Evolutionary conservation across 306 rosid genomes (phyloP), one percentile per base, ranked within the genome.

Genomic region (Quercus wislizeni): DNA sequence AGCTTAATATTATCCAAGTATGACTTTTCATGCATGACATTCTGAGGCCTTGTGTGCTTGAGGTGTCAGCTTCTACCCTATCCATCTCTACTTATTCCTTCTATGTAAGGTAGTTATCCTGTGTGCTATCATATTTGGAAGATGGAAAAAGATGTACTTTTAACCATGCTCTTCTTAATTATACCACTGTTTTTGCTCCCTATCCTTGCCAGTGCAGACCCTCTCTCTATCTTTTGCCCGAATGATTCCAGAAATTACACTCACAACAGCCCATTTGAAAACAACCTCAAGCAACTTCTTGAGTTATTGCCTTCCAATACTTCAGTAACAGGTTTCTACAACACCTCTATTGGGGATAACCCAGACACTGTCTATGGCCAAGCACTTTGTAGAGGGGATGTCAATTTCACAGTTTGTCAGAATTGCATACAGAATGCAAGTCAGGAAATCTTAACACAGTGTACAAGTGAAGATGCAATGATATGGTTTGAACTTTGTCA

Each of bases 311-410:
- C 96, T 63, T 80, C 88, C 74, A 76, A 79, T 70, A 78, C 79
- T 46, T 85, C 88, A 35, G 46, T n/a, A 3, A 30, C 33, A 4
- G 88, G 90, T 38, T 88, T 76, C 84, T 83, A 80, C 31, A 54
- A 78, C 77, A 63, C 79, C 25, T 69, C 74, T 0, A 0, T 35
- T 1, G 88, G 86, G 69, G 69, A 84, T 4, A 54, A 56, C 6
- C 10, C 2, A 6, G 62, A 86, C 25, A 76, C 7, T 18, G 92
- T 89, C 55, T 83, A 83, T 19, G 93, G 90, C 56, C 90, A 80
- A 77, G 82, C 90, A 84, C 89, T 89, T 0, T 89, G 91, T 61
- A 79, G 93, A 80, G 90, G 97, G 41, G 93, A 91, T 63, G 82
- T 83, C 11, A 76, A 82, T 80, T 81, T 86, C 55, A 76, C 85